Evolutionary conservation across 106 monocot genomes (phyloP).

Genomic region (Platanthera zijinensis): DNA sequence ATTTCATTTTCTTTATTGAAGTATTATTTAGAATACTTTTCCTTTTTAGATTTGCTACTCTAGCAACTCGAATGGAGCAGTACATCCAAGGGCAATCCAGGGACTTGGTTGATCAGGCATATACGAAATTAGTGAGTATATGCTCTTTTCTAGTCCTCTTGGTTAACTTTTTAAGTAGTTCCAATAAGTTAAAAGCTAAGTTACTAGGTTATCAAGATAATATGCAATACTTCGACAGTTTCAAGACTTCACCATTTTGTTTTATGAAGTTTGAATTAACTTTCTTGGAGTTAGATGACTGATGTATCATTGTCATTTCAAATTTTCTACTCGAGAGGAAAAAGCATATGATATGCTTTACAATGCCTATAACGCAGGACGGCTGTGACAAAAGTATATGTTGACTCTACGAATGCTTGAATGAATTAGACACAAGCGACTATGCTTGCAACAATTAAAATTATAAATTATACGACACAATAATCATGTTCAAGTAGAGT

Average conservation of each 20-base stretch:
- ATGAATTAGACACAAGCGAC: no score
- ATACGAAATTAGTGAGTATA: constrained; percentile 83
- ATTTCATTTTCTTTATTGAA: neutral
- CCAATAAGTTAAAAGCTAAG: neutral
- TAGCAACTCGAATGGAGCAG: constrained; percentile 96
- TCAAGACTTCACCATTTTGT: neutral
- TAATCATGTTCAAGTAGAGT: no score
- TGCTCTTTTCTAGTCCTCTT: neutral
- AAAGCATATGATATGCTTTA: neutral
- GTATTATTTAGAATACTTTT: neutral
- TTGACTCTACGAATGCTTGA: no score
- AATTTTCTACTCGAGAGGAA: neutral
- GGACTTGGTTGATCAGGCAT: constrained; percentile 94
- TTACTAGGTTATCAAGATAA: neutral
- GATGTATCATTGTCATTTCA: neutral
- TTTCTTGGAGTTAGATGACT: neutral
- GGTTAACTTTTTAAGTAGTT: neutral
- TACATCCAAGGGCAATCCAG: constrained; percentile 97
- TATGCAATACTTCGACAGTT: neutral
- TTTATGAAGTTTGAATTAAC: neutral
- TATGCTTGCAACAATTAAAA: no score
- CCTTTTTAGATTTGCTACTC: constrained; percentile 72
- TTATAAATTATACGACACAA: no score
- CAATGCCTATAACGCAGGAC: no score
- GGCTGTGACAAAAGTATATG: no score